phyloP scores from a whole-genome alignment of 2,329 filamentous ascomycete genomes.

The Aspergillus floridensis region DNA sequence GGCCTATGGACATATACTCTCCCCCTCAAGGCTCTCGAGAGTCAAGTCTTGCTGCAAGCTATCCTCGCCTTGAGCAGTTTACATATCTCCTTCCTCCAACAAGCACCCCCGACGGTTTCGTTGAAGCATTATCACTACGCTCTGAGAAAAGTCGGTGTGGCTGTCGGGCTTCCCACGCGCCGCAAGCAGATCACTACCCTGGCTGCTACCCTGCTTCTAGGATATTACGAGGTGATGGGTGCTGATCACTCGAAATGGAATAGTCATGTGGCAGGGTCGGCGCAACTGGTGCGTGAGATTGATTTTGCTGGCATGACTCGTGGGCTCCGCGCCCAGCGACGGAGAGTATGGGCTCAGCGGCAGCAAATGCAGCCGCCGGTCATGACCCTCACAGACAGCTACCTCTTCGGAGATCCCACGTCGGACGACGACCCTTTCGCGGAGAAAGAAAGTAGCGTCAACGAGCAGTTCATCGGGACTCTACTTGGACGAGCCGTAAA shows the following conservation, averaged over 20 bases:
- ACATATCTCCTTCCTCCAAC: conserved; percentile 81
- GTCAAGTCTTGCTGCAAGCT: conserved; percentile 85
- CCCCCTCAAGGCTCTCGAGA: conserved; percentile 75
- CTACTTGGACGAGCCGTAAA: conserved; percentile 58
- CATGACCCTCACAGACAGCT: conserved; percentile 18
- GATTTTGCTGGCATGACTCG: conserved; percentile 72
- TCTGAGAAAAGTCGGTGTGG: conserved; percentile 71
- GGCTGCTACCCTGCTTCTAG: conserved; percentile 81
- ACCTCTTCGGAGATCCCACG: conserved; percentile 33
- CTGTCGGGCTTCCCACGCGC: conserved; percentile 66
- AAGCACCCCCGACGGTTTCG: conserved; percentile 71
- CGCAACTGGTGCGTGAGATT: conserved; percentile 77
- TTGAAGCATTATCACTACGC: conserved; percentile 90
- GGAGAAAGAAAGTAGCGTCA: conserved; percentile 49
- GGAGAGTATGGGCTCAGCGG: conserved; percentile 39
- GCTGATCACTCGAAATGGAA: conserved; percentile 96
- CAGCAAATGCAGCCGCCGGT: conserved; percentile 24
- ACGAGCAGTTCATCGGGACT: conserved; percentile 57
- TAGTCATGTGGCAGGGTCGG: conserved; percentile 81
- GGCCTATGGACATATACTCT: conserved; percentile 70
- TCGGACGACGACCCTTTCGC: conserved; percentile 44
- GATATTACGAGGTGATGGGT: conserved; percentile 91
- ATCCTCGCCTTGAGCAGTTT: conserved; percentile 84
- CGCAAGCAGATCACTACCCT: conserved; percentile 76
- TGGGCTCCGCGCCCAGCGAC: conserved; percentile 65